Evolutionary conservation across 1,284 basidiomycete species (phyloP).

Genomic region (Gomphus bonarii): DNA sequence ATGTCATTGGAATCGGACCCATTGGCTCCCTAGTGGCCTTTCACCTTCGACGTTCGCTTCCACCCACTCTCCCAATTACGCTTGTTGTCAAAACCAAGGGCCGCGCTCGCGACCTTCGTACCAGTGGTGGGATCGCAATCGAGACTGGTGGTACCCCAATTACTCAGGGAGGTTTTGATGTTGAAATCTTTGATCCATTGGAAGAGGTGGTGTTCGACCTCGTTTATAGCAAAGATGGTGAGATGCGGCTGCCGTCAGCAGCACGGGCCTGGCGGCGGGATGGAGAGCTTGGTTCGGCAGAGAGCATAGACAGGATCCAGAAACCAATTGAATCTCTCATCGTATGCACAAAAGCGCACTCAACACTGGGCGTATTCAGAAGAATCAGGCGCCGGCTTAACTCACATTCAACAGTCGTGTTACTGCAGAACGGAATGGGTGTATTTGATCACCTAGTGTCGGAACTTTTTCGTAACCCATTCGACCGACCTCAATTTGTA

Average conservation of each 20-base stretch:
- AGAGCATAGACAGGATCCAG: constrained; percentile 11
- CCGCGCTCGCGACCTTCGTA: constrained; percentile 24
- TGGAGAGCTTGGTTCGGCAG: constrained; percentile 8
- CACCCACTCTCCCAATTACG: constrained; percentile 43
- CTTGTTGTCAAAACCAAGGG: constrained; percentile 49
- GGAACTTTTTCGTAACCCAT: constrained; percentile 64
- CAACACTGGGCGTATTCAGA: constrained; percentile 50
- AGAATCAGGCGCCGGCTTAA: constrained; percentile 57
- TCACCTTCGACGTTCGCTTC: constrained; percentile 57
- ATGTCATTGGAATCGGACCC: constrained; percentile 69
- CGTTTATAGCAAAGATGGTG: constrained; percentile 11
- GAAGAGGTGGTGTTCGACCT: constrained; percentile 12
- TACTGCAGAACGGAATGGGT: constrained; percentile 90
- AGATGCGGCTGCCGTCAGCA: not conserved
- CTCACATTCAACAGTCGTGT: constrained; percentile 69
- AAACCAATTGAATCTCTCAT: constrained; percentile 60
- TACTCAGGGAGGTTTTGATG: constrained; percentile 32
- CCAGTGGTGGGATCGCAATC: constrained; percentile 31
- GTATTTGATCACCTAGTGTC: constrained; percentile 73
- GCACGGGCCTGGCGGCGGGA: constrained; percentile 7
- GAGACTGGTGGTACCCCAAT: constrained; percentile 37
- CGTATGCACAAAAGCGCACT: constrained; percentile 73
- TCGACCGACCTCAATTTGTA: constrained; percentile 75
- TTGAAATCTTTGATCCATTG: constrained; percentile 33
- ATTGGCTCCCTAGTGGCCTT: constrained; percentile 76